phyloP scores from a whole-genome alignment of 1,139 yeast genomes.

The Spathaspora sp. region DNA sequence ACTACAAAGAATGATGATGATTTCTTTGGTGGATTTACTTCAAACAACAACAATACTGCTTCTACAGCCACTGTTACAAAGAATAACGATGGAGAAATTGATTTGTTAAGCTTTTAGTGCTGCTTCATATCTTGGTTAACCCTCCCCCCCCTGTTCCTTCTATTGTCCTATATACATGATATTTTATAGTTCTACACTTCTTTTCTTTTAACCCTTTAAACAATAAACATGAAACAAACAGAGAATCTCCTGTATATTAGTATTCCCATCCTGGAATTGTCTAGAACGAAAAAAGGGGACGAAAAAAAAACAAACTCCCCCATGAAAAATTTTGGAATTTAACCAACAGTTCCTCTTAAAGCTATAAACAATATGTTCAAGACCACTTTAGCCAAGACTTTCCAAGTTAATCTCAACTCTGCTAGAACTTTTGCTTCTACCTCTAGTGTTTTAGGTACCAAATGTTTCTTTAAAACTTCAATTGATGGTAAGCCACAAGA shows the following conservation, averaged over 20 bases:
- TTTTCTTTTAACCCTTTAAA: not conserved
- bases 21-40: constrained; percentile 22
- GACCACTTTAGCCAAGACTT: constrained; percentile 5
- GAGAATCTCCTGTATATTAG: constrained; percentile 1
- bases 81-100: constrained; percentile 27
- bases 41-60: constrained; percentile 14
- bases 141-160: not conserved
- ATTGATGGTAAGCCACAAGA: constrained; percentile 32
- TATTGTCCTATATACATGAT: not conserved
- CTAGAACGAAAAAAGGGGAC: not conserved
- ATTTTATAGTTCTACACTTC: not conserved
- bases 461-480: constrained; percentile 38
- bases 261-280: not conserved
- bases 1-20: constrained; percentile 16
- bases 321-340: not conserved
- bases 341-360: not conserved
- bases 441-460: constrained; percentile 31
- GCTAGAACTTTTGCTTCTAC: constrained; percentile 33
- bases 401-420: not conserved
- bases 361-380: constrained; percentile 7
- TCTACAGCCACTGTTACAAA: constrained; percentile 11
- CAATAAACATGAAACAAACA: not conserved
- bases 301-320: not conserved
- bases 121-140: not conserved
- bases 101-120: constrained; percentile 31